Conservation (phyloP, 371 early-diverging fungal genomes). For the Furculomyces boomerangus region DNA sequence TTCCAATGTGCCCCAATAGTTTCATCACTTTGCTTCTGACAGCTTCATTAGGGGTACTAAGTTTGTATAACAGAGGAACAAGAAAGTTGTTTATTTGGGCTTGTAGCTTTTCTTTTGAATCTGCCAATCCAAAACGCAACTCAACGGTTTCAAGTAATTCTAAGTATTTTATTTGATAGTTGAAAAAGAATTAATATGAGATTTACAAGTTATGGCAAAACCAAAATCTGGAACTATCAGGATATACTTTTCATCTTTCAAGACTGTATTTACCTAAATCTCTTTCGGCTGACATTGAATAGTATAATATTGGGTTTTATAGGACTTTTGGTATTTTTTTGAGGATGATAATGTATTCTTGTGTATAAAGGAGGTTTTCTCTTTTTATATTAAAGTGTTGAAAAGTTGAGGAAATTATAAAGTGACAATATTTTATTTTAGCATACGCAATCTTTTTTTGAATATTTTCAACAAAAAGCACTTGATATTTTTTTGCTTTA, state of each 20-base stretch:
- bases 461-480: neutral
- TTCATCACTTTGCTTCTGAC: neutral
- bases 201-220: too few species aligned
- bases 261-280: neutral
- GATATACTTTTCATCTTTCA: neutral
- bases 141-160: constrained; percentile 1
- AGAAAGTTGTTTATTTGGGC: neutral
- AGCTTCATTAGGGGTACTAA: neutral
- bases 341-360: neutral
- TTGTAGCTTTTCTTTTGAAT: neutral
- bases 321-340: neutral
- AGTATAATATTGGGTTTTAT: neutral
- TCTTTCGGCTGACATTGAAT: neutral
- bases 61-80: constrained; percentile 1
- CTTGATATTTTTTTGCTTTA: too few species aligned
- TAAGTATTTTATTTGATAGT: too few species aligned
- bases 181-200: too few species aligned
- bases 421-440: neutral
- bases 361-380: neutral
- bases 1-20: neutral
- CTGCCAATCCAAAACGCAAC: neutral
- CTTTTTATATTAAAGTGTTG: neutral
- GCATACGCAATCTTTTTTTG: neutral
- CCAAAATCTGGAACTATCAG: neutral
- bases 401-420: neutral